Evolutionary conservation across 192 early-diverging fungal species (phyloP).

Genomic region (Diversispora epigaea): DNA sequence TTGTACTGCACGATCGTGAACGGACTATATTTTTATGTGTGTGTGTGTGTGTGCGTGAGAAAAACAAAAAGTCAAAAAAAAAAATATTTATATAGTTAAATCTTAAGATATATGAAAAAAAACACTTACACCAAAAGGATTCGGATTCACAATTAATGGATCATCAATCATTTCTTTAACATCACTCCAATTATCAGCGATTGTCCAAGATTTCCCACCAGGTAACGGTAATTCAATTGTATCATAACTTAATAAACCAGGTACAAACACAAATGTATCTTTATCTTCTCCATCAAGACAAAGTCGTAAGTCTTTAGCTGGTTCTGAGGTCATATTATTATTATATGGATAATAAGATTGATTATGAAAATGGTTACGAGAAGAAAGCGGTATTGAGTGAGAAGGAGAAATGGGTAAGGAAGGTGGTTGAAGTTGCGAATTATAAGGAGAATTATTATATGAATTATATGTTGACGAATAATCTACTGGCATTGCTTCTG

Average conservation of each 20-base stretch:
- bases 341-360: too few relatives aligned
- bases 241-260: slow-evolving; percentile 14
- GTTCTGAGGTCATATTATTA: too few relatives aligned
- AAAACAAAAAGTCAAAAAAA: not conserved
- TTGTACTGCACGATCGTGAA: slow-evolving; percentile 31
- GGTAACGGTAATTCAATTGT: not conserved
- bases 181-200: slow-evolving; percentile 25
- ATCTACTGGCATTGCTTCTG: too few relatives aligned
- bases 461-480: too few relatives aligned
- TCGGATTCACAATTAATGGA: slow-evolving; percentile 14
- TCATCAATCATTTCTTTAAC: slow-evolving; percentile 22
- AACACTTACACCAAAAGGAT: slow-evolving; percentile 23
- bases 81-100: not conserved
- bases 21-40: not conserved
- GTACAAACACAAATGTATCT: slow-evolving; percentile 17
- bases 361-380: too few relatives aligned
- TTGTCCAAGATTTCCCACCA: not conserved
- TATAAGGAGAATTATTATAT: too few relatives aligned
- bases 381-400: too few relatives aligned
- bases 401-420: too few relatives aligned
- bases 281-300: slow-evolving; percentile 24
- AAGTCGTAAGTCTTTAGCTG: not conserved
- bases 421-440: too few relatives aligned
- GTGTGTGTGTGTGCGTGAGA: not conserved
- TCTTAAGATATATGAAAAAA: not conserved